phyloP scores from a whole-genome alignment of 2,329 filamentous ascomycete genomes.

The Samsoniella hepiali region DNA sequence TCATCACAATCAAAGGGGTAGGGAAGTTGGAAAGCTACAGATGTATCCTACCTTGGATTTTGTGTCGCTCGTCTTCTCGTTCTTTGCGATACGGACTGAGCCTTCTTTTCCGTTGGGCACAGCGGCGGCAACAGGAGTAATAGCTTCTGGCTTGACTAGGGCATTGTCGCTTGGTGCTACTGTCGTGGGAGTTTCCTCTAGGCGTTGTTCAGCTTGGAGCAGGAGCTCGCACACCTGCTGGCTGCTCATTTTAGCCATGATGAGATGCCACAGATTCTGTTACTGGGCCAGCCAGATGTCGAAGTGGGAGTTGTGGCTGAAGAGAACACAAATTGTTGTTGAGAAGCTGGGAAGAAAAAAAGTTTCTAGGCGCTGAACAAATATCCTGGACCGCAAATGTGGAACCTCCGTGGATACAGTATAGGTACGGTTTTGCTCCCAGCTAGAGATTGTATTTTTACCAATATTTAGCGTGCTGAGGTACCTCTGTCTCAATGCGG shows the following conservation, averaged over 20 bases:
- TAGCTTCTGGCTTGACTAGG: slow-evolving; percentile 15
- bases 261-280: background rate
- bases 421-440: background rate
- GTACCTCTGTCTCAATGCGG: background rate
- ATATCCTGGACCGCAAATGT: background rate
- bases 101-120: slow-evolving; percentile 16
- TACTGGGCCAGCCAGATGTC: slow-evolving; percentile 13
- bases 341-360: slow-evolving; percentile 11
- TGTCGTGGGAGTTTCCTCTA: slow-evolving; percentile 22
- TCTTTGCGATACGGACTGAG: slow-evolving; percentile 2
- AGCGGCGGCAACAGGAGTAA: slow-evolving; percentile 20
- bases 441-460: background rate
- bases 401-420: background rate
- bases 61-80: background rate
- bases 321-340: background rate
- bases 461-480: background rate
- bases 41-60: slow-evolving; percentile 28
- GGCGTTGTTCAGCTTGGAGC: slow-evolving; percentile 33
- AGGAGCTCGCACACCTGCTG: slow-evolving; percentile 33
- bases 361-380: slow-evolving; percentile 9
- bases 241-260: slow-evolving; percentile 30
- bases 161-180: background rate
- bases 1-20: slow-evolving; percentile 34
- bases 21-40: background rate
- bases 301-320: slow-evolving; percentile 4